These are phyloP conservation scores for Mycena albidolilacea DNA, from an alignment of 768 basidiomycete genomes.

Conservation along the genomic window DNA sequence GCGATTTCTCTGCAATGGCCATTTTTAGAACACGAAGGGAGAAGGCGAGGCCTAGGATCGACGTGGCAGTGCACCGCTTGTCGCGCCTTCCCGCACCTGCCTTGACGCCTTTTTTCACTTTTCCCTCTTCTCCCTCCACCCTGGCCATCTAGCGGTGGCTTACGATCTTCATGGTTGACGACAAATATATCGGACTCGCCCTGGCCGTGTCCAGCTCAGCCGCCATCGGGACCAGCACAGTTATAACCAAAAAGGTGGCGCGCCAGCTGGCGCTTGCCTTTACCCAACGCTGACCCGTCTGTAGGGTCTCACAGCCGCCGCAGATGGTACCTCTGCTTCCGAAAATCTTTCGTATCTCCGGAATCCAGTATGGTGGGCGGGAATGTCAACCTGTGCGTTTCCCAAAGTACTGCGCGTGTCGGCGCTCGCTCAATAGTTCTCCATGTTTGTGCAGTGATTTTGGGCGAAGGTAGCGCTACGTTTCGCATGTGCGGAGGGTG, in stretches of 20 bases:
- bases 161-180: constrained; percentile 77
- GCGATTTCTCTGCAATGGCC: no score
- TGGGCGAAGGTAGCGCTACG: constrained; percentile 83
- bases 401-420: not conserved
- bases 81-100: not conserved
- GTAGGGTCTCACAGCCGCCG: constrained; percentile 93
- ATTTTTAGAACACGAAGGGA: no score
- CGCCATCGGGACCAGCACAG: constrained; percentile 95
- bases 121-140: not conserved
- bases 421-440: constrained; percentile 3
- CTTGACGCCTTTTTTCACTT: not conserved
- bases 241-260: constrained; percentile 97
- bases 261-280: constrained; percentile 8
- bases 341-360: constrained; percentile 89
- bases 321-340: constrained; percentile 74
- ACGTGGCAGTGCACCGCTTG: constrained; percentile 6
- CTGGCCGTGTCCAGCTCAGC: constrained; percentile 89
- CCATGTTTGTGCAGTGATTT: constrained; percentile 72
- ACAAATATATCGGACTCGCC: constrained; percentile 95
- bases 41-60: not conserved
- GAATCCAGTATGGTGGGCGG: constrained; percentile 98
- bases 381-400: constrained; percentile 89
- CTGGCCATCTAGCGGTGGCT: constrained; percentile 10
- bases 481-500: not conserved
- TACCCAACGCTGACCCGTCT: constrained; percentile 8